Evolutionary conservation across 2,329 filamentous ascomycete species (phyloP).

Genomic region (Botryotinia convoluta): DNA sequence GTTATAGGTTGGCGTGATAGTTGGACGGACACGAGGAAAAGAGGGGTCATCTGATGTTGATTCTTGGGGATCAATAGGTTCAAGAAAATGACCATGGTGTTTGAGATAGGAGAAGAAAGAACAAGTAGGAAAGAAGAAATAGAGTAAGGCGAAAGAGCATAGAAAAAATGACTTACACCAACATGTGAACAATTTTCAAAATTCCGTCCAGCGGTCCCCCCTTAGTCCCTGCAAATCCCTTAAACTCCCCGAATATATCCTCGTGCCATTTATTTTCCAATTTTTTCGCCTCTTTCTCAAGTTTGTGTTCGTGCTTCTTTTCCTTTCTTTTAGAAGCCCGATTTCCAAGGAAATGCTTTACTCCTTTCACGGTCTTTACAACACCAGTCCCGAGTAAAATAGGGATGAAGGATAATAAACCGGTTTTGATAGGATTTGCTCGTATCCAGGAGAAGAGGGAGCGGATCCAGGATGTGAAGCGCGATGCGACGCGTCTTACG

Average conservation of each 20-base stretch:
- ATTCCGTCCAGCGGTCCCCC: conserved; percentile 33
- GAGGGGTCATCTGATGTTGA: neutral
- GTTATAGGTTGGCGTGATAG: neutral
- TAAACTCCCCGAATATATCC: conserved; percentile 32
- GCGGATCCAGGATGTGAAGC: conserved; percentile 26
- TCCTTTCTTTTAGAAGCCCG: neutral
- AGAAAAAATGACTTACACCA: conserved; percentile 29
- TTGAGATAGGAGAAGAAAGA: too few species aligned
- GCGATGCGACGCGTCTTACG: conserved; percentile 26
- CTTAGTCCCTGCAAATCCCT: conserved; percentile 32
- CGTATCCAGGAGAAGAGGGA: conserved; percentile 27
- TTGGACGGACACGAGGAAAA: neutral
- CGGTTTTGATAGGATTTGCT: conserved; percentile 32
- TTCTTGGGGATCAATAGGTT: neutral
- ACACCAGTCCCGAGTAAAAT: conserved; percentile 27
- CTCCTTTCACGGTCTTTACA: conserved; percentile 4
- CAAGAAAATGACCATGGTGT: neutral
- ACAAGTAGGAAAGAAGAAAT: neutral
- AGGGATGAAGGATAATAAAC: conserved; percentile 30
- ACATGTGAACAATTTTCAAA: conserved; percentile 36
- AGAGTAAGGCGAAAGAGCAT: neutral
- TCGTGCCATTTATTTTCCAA: conserved; percentile 26
- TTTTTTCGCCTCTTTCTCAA: neutral
- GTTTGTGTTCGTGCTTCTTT: neutral
- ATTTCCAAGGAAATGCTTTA: conserved; percentile 15